Percentiles rank a stretch among this genome's conserved stretches.
Conservation (phyloP, 129 eudicot genomes). For the Solidago caesia region DNA sequence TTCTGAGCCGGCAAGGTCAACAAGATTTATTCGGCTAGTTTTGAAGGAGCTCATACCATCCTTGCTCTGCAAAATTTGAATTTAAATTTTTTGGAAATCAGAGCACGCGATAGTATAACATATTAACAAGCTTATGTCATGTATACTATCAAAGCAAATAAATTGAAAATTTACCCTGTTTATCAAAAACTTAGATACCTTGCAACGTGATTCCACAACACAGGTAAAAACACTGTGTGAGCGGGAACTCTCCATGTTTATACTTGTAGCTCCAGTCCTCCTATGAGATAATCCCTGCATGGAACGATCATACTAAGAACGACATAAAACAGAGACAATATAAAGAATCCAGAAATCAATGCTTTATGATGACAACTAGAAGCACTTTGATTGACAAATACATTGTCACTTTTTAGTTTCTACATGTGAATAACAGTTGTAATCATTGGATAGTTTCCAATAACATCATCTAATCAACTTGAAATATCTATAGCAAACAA, state of each 20-base stretch:
- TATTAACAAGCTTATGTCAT: slow-evolving; percentile 13
- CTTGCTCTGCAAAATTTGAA: slow-evolving; percentile 47
- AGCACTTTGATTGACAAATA: background rate
- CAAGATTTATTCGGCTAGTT: slow-evolving; percentile 88
- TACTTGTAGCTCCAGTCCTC: slow-evolving; percentile 80
- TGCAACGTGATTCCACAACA: slow-evolving; percentile 93
- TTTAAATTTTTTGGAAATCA: background rate
- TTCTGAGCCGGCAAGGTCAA: slow-evolving; percentile 99
- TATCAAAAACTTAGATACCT: slow-evolving; percentile 53
- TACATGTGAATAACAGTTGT: slow-evolving; percentile 5
- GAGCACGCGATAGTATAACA: background rate
- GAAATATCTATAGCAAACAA: background rate
- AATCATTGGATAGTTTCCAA: background rate
- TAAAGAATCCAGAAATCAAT: background rate
- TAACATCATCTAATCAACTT: background rate
- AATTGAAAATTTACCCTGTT: background rate
- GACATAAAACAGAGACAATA: background rate
- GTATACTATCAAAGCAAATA: slow-evolving; percentile 11
- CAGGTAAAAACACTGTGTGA: slow-evolving; percentile 98
- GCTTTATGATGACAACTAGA: background rate
- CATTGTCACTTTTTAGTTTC: background rate
- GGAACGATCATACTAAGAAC: slow-evolving; percentile 3
- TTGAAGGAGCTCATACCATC: slow-evolving; percentile 85
- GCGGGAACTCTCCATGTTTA: slow-evolving; percentile 95
- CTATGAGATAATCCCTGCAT: slow-evolving; percentile 88